These are phyloP conservation scores for Schizochytrium sp. DNA, from an alignment of 108 stramenopile genomes.

Conservation along the genomic window DNA sequence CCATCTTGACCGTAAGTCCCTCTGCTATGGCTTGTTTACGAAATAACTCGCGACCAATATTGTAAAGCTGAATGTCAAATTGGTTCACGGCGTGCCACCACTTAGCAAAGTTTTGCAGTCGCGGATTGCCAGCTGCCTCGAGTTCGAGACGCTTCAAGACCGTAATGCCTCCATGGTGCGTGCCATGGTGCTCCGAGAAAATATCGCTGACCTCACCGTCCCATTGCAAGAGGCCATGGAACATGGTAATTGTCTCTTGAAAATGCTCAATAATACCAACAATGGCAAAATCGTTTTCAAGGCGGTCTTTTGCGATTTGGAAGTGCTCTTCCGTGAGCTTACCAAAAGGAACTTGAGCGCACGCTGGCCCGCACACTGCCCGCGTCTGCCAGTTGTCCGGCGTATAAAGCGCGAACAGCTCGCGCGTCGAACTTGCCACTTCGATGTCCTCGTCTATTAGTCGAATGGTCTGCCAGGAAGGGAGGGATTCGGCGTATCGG, in stretches of 20 bases:
- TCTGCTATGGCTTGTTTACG: not conserved
- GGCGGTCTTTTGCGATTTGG: not conserved
- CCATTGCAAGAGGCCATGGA: not conserved
- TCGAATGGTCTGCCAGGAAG: not conserved
- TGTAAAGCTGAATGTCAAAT: not conserved
- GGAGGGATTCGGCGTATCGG: not conserved
- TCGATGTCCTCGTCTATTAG: not conserved
- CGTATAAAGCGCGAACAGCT: not conserved
- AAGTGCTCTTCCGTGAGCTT: not conserved
- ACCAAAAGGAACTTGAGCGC: not conserved
- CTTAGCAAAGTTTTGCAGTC: not conserved
- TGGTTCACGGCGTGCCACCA: not conserved
- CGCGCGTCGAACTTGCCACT: not conserved
- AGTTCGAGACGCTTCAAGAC: not conserved
- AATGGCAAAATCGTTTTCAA: not conserved
- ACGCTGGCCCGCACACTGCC: not conserved
- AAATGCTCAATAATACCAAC: slow-evolving; percentile 3
- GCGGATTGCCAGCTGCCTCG: not conserved
- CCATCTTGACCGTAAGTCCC: not conserved
- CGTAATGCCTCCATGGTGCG: not conserved
- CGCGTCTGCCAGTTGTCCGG: slow-evolving; percentile 8
- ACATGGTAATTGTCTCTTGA: not conserved
- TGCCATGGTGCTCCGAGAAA: not conserved
- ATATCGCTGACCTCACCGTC: not conserved
- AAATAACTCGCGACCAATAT: not conserved